Conservation (phyloP, 139 green algal species). For the Closterium sp. region DNA sequence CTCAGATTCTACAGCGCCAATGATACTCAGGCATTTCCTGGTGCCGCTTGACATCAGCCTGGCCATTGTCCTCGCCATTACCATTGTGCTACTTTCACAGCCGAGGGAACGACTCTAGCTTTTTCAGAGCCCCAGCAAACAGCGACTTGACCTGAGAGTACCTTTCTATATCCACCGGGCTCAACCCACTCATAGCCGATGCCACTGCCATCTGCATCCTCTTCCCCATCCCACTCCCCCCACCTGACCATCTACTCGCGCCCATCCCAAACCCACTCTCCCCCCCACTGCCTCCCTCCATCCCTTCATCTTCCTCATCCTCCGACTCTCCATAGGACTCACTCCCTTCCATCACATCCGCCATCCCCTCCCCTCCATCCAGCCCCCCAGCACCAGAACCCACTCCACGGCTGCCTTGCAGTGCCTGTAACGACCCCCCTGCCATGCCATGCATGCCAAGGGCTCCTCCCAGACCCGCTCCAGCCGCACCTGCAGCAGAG, state of each 20-base stretch:
- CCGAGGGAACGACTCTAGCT: neutral
- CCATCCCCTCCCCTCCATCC: neutral
- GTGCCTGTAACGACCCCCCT: neutral
- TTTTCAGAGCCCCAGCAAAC: neutral
- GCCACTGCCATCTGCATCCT: neutral
- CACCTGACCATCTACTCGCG: neutral
- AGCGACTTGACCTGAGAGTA: neutral
- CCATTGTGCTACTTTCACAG: neutral
- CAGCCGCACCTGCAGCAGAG: neutral
- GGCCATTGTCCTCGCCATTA: no score
- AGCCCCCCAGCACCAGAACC: neutral
- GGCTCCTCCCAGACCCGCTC: neutral
- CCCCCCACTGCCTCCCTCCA: neutral
- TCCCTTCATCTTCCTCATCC: neutral
- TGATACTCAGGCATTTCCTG: no score
- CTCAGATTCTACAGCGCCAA: no score
- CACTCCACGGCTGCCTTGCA: neutral
- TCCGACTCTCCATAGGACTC: neutral
- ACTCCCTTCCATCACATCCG: neutral
- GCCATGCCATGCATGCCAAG: neutral
- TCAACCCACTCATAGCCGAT: neutral
- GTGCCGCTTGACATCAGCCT: no score
- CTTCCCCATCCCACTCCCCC: neutral
- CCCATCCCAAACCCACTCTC: neutral
- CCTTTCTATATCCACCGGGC: neutral